Evolutionary conservation across 2,329 filamentous ascomycete genomes (phyloP), one percentile per base, ranked within the genome.

Genomic region (Fusarium citri): DNA sequence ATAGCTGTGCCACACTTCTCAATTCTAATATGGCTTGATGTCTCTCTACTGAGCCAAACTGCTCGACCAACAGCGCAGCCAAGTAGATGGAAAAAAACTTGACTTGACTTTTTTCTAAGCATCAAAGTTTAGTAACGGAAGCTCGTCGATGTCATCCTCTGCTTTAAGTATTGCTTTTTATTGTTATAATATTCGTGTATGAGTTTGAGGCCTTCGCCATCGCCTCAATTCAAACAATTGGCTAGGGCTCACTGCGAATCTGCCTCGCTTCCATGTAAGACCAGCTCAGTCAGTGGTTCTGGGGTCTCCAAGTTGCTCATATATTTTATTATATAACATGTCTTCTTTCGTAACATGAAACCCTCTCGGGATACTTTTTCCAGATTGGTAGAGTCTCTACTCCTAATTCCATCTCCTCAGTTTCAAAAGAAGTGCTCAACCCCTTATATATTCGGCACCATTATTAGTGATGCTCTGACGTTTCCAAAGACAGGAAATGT

Each of bases 191-290:
- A n/a, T 40, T 34, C 42, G 20, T 40, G 22, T 14, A 25, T 20
- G 11, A 15, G 23, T 59, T 42, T 28, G 28, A 30, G 28, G 30
- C 26, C 12, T 16, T 8, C 4, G 20, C 6, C 20, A n/a, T 14
- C n/a, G 64, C 57, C 50, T 40, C 65, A 68, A 68, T 50, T 68
- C 65, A 64, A 68, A 68, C 14, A 11, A 53, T 42, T 53, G 57
- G 50, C 28, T 26, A 34, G 15, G 31, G 8, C 30, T 47, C 22
- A 25, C 18, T 41, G 43, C 12, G 16, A 30, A 25, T 48, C 8
- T 49, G 51, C 48, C 63, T 26, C 40, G 7, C 14, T n/a, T 30
- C 28, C 28, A 16, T 47, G 37, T 43, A 55, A 45, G 26, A 25
- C 22, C 34, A 14, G 6, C 25, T 14, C 18, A 42, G 9, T 16